Conservation (phyloP, 2,329 filamentous ascomycete genomes). For the Aureobasidium lini region DNA sequence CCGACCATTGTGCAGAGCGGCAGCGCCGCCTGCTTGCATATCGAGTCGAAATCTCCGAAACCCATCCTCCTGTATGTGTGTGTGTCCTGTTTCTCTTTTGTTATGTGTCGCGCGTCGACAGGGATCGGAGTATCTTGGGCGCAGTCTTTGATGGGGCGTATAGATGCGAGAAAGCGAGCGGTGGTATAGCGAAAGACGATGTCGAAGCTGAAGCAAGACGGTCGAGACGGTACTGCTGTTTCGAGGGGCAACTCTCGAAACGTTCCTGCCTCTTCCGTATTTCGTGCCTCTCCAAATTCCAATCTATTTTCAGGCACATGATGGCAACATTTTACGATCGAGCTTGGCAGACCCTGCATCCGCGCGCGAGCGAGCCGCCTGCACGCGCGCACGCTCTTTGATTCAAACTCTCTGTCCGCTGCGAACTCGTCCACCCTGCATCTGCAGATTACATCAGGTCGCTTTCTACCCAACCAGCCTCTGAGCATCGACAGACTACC, state of each 20-base stretch:
- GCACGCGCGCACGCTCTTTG: neutral
- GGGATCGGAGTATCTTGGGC: neutral
- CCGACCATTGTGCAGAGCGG: slow-evolving; percentile 85
- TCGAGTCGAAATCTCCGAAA: slow-evolving; percentile 82
- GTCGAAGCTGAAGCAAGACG: neutral
- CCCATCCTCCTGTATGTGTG: slow-evolving; percentile 51
- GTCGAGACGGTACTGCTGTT: neutral
- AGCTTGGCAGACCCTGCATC: neutral
- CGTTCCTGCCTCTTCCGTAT: neutral
- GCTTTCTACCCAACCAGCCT: neutral
- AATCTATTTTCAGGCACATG: slow-evolving; percentile 9
- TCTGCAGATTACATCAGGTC: too few species aligned
- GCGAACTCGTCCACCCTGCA: neutral
- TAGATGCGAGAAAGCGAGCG: neutral
- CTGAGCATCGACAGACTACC: neutral
- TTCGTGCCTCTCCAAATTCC: neutral
- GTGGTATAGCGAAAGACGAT: neutral
- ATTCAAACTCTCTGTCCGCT: neutral
- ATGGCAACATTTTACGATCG: neutral
- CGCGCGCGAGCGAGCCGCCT: neutral
- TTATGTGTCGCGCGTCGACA: neutral
- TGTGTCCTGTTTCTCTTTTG: neutral
- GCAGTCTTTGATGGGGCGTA: neutral
- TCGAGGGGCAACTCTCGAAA: slow-evolving; percentile 11
- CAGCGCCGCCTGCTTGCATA: slow-evolving; percentile 79